Evolutionary conservation across 2,329 filamentous ascomycete species (phyloP).

Genomic region (Diaporthe capsici): DNA sequence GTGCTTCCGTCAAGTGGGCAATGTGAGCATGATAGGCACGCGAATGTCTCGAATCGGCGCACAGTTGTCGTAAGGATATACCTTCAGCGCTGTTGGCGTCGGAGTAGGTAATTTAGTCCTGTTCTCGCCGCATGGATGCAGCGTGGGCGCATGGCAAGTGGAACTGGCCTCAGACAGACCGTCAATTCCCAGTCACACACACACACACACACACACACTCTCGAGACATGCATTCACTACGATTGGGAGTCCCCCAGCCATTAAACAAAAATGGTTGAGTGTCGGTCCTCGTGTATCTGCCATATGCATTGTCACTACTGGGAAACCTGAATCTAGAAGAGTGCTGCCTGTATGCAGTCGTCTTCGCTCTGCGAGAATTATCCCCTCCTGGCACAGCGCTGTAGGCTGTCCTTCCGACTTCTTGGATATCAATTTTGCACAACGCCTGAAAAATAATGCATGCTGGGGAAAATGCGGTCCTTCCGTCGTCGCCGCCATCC

Average conservation of each 20-base stretch:
- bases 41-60: conserved; percentile 31
- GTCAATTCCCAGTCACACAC: neutral
- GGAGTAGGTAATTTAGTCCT: neutral
- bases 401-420: neutral
- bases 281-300: conserved; percentile 8
- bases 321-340: conserved; percentile 7
- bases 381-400: neutral
- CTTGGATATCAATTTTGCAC: conserved; percentile 39
- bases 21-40: conserved; percentile 28
- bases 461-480: conserved; percentile 31
- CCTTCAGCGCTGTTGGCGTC: conserved; percentile 13
- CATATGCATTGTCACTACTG: neutral
- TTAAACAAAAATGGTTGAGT: neutral
- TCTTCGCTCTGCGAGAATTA: conserved; percentile 10
- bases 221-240: neutral
- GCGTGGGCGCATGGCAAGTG: neutral
- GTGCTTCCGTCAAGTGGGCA: neutral
- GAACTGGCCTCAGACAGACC: neutral
- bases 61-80: conserved; percentile 22
- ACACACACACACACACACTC: neutral
- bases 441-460: conserved; percentile 11
- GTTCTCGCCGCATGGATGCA: neutral
- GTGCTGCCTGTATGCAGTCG: conserved; percentile 4
- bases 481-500: conserved; percentile 33
- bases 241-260: neutral